phyloP scores from a whole-genome alignment of 768 basidiomycete species.

The Royoungia palumana region DNA sequence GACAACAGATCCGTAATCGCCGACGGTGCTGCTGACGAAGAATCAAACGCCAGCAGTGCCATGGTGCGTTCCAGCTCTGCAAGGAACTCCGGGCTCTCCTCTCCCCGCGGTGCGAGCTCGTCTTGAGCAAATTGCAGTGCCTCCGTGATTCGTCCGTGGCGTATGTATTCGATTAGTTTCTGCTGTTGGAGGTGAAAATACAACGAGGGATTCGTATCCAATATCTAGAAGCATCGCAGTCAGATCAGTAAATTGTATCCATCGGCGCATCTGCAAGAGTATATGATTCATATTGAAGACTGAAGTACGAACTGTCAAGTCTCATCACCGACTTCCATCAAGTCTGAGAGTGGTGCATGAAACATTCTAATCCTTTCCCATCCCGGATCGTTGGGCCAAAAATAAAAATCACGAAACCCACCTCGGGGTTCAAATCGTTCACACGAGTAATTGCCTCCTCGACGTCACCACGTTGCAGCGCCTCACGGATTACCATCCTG shows the following conservation, averaged over 20 bases:
- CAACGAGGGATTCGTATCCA: constrained; percentile 90
- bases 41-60: constrained; percentile 85
- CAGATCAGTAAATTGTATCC: constrained; percentile 7
- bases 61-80: constrained; percentile 91
- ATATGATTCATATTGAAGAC: constrained; percentile 87
- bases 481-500: constrained; percentile 91
- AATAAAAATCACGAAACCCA: constrained; percentile 42
- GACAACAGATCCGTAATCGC: constrained; percentile 77
- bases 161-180: constrained; percentile 91
- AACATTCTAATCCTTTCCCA: constrained; percentile 77
- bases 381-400: not conserved
- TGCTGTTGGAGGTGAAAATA: constrained; percentile 97
- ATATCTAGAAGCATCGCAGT: constrained; percentile 58
- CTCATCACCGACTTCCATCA: constrained; percentile 79
- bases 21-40: constrained; percentile 49
- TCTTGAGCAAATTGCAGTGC: constrained; percentile 90
- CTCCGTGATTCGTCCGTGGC: constrained; percentile 70
- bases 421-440: constrained; percentile 96
- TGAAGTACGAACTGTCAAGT: constrained; percentile 76
- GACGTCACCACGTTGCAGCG: constrained; percentile 90
- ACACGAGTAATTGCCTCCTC: constrained; percentile 94
- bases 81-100: constrained; percentile 92
- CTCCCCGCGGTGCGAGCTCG: constrained; percentile 91
- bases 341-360: constrained; percentile 99
- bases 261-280: not conserved